phyloP scores from a whole-genome alignment of 192 early-diverging fungal genomes.

The Backusella circina region DNA sequence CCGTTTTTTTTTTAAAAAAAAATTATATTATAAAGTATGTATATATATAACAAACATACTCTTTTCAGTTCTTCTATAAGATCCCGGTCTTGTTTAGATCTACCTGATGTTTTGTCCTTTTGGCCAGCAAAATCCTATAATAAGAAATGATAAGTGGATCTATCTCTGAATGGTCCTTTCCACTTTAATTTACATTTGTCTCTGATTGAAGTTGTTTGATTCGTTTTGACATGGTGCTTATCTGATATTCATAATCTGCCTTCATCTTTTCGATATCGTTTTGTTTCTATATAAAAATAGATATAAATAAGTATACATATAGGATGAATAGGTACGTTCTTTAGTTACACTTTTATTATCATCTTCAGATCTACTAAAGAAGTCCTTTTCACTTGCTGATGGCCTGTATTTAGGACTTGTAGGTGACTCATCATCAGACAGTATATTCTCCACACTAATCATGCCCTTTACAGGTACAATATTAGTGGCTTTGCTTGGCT shows the following conservation, averaged over 20 bases:
- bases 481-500: constrained; percentile 23
- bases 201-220: constrained; percentile 62
- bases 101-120: constrained; percentile 2
- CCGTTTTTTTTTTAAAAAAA: not conserved
- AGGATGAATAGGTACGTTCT: not conserved
- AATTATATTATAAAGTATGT: not conserved
- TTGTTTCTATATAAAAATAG: not conserved
- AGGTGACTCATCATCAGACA: not conserved
- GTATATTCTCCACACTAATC: constrained; percentile 15
- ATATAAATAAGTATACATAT: not conserved
- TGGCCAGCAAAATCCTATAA: not conserved
- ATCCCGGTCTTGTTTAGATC: not conserved
- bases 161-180: not conserved
- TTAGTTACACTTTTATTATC: not conserved
- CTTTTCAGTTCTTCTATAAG: not conserved
- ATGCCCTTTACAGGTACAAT: constrained; percentile 23
- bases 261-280: constrained; percentile 9
- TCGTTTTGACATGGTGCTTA: constrained; percentile 56
- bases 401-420: not conserved
- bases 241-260: constrained; percentile 62
- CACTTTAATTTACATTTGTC: constrained; percentile 5
- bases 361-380: constrained; percentile 1
- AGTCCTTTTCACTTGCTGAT: not conserved
- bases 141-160: not conserved
- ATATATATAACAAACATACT: not conserved